Evolutionary conservation across 2,329 filamentous ascomycete genomes (phyloP), one percentile per base, ranked within the genome.

Genomic region (Fusarium citri): DNA sequence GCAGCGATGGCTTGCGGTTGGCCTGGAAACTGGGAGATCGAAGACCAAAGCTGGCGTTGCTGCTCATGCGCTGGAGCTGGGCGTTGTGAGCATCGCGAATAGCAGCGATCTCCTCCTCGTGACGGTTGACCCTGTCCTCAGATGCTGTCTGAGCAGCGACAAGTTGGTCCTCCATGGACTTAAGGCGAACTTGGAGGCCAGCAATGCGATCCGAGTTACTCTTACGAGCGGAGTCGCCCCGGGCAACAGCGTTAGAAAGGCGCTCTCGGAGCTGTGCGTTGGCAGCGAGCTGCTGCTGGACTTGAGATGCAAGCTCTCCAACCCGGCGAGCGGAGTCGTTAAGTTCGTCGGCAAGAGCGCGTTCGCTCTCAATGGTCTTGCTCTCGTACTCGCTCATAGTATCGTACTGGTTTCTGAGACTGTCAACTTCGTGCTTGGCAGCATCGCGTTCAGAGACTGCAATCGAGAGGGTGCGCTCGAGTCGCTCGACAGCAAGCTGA

Each of bases 191-290:
- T 78, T 98, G 94, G 78, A 98, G 88, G 57, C 90, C 87, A 59
- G 93, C 93, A 78, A 99, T 97, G 74, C 93, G 92, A 55, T 89
- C 86, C 16, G 92, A 92, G 67, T 94, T 97, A 64, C 89, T 83
- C 75, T 91, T 90, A 78, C 97, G 94, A 74, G 96, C 93, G 31
- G 87, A 86, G 75, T 98, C 95, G 60, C 95, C 94, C 68, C 94
- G 92, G 55, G 89, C 84, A 40, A 98, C 92, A 2, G 94, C 94
- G 22, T 92, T 88, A 9, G 91, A 84, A 4, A 99, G 89, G 43
- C 95, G 92, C 59, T 88, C 84, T 59, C 94, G 91, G 51, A 99
- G 85, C 28, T 88, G 85, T 40, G 87, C 85, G 79, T 98, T 98
- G 31, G 88, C 87, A n/a, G 89, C 84, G 43, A 98, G 86, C 79